Percentiles rank a stretch among this genome's conserved stretches.
Conservation (phyloP, 768 basidiomycete genomes). For the Lyophyllum semitale region DNA sequence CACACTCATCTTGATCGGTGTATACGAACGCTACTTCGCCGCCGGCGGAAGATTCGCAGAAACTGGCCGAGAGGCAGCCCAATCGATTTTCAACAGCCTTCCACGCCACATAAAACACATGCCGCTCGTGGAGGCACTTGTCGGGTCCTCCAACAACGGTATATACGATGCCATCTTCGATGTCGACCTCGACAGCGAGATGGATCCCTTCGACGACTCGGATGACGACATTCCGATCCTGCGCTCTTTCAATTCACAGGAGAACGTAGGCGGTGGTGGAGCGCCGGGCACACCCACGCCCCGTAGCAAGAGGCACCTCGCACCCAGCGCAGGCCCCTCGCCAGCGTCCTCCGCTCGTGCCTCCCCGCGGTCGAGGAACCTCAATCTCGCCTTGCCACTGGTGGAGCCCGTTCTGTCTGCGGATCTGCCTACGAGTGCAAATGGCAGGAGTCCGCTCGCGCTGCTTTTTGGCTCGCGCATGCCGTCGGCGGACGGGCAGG, state of each 20-base stretch:
- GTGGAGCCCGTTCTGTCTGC: constrained; percentile 21
- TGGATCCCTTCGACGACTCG: constrained; percentile 51
- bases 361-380: constrained; percentile 24
- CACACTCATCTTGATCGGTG: constrained; percentile 69
- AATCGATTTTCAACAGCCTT: constrained; percentile 61
- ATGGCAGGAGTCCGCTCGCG: constrained; percentile 51
- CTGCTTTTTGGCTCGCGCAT: constrained; percentile 41
- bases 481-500: constrained; percentile 15
- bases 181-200: constrained; percentile 52
- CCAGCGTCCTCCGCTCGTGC: constrained; percentile 13
- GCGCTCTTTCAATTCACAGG: constrained; percentile 40
- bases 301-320: constrained; percentile 24
- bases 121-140: constrained; percentile 73
- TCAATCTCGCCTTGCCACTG: constrained; percentile 15
- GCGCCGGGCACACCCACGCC: constrained; percentile 21
- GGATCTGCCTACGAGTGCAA: constrained; percentile 22
- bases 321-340: constrained; percentile 17
- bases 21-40: constrained; percentile 77
- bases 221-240: constrained; percentile 45
- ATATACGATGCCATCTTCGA: constrained; percentile 82
- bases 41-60: constrained; percentile 52
- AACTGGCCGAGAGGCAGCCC: constrained; percentile 51
- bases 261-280: constrained; percentile 23
- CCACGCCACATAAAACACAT: constrained; percentile 74
- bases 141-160: constrained; percentile 68